Conservation (phyloP, 1,139 yeast species). For the Candida sojae region DNA sequence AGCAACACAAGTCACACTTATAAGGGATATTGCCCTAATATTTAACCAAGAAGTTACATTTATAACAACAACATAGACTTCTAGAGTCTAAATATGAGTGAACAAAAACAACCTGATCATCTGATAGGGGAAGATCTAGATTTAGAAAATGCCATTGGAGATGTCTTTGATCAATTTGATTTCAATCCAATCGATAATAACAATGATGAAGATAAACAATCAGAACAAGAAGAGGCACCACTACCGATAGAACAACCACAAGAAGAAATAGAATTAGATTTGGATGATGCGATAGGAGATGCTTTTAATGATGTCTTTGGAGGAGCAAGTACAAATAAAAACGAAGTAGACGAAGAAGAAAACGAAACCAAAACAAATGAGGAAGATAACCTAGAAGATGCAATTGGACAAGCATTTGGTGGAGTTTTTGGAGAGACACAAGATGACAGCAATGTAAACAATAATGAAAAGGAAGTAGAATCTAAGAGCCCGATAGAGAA, state of each 20-base stretch:
- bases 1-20: slow-evolving; percentile 3
- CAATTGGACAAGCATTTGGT: slow-evolving; percentile 2
- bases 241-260: background rate
- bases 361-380: background rate
- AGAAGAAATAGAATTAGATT: background rate
- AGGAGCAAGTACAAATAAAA: background rate
- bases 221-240: slow-evolving; percentile 3
- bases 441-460: background rate
- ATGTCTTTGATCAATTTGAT: slow-evolving; percentile 36
- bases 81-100: background rate
- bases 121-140: slow-evolving; percentile 5
- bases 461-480: background rate
- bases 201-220: background rate
- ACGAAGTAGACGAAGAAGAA: slow-evolving; percentile 1
- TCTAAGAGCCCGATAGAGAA: too few relatives aligned
- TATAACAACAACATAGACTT: background rate
- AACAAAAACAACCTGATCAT: background rate
- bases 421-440: slow-evolving; percentile 3
- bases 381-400: background rate
- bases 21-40: slow-evolving; percentile 4
- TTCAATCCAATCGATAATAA: slow-evolving; percentile 11
- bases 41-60: background rate
- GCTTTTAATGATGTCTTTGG: slow-evolving; percentile 18
- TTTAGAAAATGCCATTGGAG: slow-evolving; percentile 32
- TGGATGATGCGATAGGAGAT: slow-evolving; percentile 22